Conservation (phyloP, 805 yeast genomes). For the Barnettozyma californica region DNA sequence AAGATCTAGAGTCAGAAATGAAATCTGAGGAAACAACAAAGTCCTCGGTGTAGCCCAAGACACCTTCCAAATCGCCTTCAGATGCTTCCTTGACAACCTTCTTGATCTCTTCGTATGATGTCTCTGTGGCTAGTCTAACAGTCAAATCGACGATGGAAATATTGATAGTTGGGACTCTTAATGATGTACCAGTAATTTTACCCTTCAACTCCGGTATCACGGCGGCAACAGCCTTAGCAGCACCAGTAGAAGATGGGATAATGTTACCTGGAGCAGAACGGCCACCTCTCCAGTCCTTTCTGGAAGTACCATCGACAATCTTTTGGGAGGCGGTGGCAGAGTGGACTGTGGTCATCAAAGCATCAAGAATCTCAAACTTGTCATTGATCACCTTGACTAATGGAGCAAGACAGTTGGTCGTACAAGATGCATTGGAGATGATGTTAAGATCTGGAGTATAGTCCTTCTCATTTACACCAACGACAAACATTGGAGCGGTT, state of each 20-base stretch:
- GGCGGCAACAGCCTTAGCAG: constrained; percentile 96
- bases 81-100: constrained; percentile 71
- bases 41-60: constrained; percentile 87
- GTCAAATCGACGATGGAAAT: constrained; percentile 93
- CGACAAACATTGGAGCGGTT: constrained; percentile 93
- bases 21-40: constrained; percentile 90
- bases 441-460: constrained; percentile 73
- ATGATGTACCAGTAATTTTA: constrained; percentile 89
- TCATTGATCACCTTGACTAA: constrained; percentile 87
- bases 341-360: constrained; percentile 95
- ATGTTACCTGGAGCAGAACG: constrained; percentile 95
- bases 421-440: constrained; percentile 91
- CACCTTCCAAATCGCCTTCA: constrained; percentile 73
- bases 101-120: constrained; percentile 81
- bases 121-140: constrained; percentile 68
- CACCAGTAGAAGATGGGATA: constrained; percentile 95
- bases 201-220: constrained; percentile 89
- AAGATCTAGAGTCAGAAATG: constrained; percentile 76
- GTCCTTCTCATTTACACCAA: constrained; percentile 81
- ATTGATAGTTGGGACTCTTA: constrained; percentile 92
- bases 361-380: constrained; percentile 81
- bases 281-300: constrained; percentile 98
- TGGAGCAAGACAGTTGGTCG: constrained; percentile 95
- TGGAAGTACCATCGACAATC: constrained; percentile 95
- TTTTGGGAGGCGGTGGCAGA: constrained; percentile 95